These are phyloP conservation scores for Thuidium tamariscinum DNA, from an alignment of 225 moss, liverwort and hornwort genomes.

Conservation along the genomic window DNA sequence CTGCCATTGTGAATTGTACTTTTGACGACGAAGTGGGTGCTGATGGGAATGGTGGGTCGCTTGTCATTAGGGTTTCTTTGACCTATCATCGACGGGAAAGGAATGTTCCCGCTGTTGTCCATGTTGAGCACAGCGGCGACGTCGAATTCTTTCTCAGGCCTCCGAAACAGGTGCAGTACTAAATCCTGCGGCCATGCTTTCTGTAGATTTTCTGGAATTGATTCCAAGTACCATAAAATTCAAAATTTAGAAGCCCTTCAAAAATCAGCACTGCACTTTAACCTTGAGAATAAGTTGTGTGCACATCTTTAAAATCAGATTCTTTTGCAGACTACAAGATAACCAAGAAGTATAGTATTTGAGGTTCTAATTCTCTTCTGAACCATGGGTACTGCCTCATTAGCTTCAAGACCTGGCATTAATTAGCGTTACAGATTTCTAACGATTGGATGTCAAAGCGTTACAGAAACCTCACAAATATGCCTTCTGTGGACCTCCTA, in stretches of 20 bases:
- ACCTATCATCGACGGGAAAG: slow-evolving; percentile 11
- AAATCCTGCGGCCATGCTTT: background rate
- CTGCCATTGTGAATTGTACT: slow-evolving; percentile 37
- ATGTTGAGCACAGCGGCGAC: slow-evolving; percentile 20
- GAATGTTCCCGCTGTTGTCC: slow-evolving; percentile 7
- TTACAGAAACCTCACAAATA: slow-evolving; percentile 41
- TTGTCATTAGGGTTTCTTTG: slow-evolving; percentile 22
- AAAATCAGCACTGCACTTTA: too few relatives aligned
- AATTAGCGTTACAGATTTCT: background rate
- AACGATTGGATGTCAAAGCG: background rate
- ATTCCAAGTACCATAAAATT: too few relatives aligned
- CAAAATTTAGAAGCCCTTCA: background rate
- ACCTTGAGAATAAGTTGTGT: background rate
- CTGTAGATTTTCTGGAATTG: background rate
- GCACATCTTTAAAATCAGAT: background rate
- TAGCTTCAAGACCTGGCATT: background rate
- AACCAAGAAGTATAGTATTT: background rate
- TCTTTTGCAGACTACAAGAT: background rate
- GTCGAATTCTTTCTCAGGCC: background rate
- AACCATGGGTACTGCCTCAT: background rate
- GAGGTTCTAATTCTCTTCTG: background rate
- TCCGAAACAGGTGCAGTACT: background rate
- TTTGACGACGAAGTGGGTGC: slow-evolving; percentile 23
- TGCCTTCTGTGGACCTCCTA: slow-evolving; percentile 53
- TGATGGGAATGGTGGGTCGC: slow-evolving; percentile 15